Evolutionary conservation across 73 alveolate species (phyloP), one percentile per base, ranked within the genome.

Genomic region (Uronychia binucleata): DNA sequence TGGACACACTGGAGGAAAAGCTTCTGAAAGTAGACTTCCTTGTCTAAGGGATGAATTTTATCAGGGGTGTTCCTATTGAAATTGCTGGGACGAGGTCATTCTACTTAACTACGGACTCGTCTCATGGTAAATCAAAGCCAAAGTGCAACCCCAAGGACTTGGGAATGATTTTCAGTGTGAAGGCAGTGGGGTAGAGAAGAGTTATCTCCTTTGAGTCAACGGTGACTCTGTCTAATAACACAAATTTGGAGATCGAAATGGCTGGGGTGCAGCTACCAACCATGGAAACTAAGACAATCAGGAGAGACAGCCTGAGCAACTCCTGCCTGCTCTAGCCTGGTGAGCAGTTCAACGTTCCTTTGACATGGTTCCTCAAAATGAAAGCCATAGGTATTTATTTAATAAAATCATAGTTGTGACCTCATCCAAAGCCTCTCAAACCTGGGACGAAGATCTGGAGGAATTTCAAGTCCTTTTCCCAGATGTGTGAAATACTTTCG

Each of bases 351-450:
- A n/a, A 83, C 26, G 87, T 82, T 31, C 94, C 94, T 0, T 34
- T 88, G 31, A n/a, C 83, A 0, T 88, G 94, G 94, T 82, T 88
- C 58, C 28, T 88, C n/a, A n/a, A n/a, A n/a, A n/a, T n/a, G n/a
- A n/a, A n/a, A n/a, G n/a, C n/a, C n/a, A n/a, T n/a, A n/a, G n/a
- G n/a, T n/a, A n/a, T n/a, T n/a, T n/a, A n/a, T n/a, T n/a, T n/a
- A n/a, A n/a, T n/a, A n/a, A n/a, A n/a, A n/a, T n/a, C n/a, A n/a
- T n/a, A n/a, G n/a, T n/a, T n/a, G n/a, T n/a, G n/a, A n/a, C n/a
- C n/a, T n/a, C n/a, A n/a, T 5, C 5, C n/a, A 19, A 11, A 11
- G 67, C n/a, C n/a, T n/a, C n/a, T n/a, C n/a, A 19, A 46, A 19
- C 5, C 5, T 5, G 19, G 67, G n/a, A n/a, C n/a, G n/a, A n/a